Evolutionary conservation across 106 monocot species (phyloP), one percentile per base, ranked within the genome.

Genomic region (Acanthochlamys bracteata): DNA sequence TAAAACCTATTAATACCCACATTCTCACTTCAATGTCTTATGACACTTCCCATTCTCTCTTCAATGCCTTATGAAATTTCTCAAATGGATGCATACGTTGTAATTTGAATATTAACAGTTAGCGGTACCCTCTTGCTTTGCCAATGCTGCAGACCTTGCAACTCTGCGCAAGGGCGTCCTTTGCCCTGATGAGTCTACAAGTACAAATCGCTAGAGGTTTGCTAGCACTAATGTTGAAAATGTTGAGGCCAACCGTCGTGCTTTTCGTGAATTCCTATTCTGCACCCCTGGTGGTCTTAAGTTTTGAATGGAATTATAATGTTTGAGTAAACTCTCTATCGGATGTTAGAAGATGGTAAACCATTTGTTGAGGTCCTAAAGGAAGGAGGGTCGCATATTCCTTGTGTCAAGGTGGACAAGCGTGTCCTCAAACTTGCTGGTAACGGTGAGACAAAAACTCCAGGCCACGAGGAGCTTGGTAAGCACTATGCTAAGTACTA

Each of bases 341-440:
- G 76, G 60, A 75, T 75, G 68, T 75, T 75, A 33, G 75, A 71
- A 15, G 58, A 42, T 54, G 81, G 75, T 0, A 81, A 73, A 27
- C 81, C 76, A 4, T 81, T 81, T 10, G 81, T 81, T 7, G 59
- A 73, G 9, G 81, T 81, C 59, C 81, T 81, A 25, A 81, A 81
- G 63, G 81, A 69, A 43, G 76, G 81, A 11, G 76, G 81, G 11
- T 75, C 76, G 42, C 81, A n/a, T n/a, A n/a, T 81, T 24, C 81
- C 81, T 22, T 75, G 81, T 12, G 76, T 81, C 64, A 81, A 76
- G 65, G 81, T 81, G 0, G 81, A 81, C 76, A 81, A 81, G 76
- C 76, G 81, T 46, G 76, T 76, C 12, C 63, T 81, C 3, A 73
- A 81, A 39, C 72, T 81, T 11, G 64, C 64, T 0, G 76, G 76